These are phyloP conservation scores for Peniophora sp. DNA, from an alignment of 1,284 basidiomycete genomes.

Conservation along the genomic window DNA sequence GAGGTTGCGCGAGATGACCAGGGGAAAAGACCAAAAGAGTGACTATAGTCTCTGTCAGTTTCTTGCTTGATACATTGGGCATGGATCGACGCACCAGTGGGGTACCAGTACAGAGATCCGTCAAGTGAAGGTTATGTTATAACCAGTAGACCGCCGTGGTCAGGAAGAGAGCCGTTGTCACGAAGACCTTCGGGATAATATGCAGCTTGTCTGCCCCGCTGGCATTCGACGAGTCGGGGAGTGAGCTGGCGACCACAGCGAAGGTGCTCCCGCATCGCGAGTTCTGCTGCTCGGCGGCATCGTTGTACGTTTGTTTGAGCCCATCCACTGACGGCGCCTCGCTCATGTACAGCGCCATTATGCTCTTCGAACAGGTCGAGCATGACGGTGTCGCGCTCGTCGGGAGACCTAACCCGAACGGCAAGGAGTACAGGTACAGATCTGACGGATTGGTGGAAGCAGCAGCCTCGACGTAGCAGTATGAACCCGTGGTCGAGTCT, in stretches of 20 bases:
- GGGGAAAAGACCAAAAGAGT: no score
- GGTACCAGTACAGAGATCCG: no score
- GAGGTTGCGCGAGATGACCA: no score
- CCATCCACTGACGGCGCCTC: slow-evolving; percentile 13
- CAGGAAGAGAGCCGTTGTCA: no score
- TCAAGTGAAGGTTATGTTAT: no score
- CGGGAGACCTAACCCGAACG: slow-evolving; percentile 46
- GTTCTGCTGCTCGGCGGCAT: slow-evolving; percentile 25
- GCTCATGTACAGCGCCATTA: slow-evolving; percentile 41
- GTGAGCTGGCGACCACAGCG: slow-evolving; percentile 15
- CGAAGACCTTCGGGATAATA: no score
- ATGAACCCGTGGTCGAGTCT: slow-evolving; percentile 46
- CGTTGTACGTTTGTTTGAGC: slow-evolving; percentile 32
- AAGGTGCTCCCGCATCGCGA: slow-evolving; percentile 27
- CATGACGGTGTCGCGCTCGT: slow-evolving; percentile 41
- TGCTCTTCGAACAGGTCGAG: slow-evolving; percentile 45
- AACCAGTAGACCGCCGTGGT: no score
- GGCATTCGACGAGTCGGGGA: slow-evolving; percentile 1
- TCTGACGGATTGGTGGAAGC: slow-evolving; percentile 45
- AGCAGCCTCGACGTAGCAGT: slow-evolving; percentile 65
- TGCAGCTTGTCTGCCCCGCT: background rate
- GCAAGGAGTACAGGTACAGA: slow-evolving; percentile 58
- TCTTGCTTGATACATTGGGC: no score
- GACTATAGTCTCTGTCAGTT: no score
- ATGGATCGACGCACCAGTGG: no score